phyloP scores from a whole-genome alignment of 805 yeast genomes.

The Grigorovia humatica region DNA sequence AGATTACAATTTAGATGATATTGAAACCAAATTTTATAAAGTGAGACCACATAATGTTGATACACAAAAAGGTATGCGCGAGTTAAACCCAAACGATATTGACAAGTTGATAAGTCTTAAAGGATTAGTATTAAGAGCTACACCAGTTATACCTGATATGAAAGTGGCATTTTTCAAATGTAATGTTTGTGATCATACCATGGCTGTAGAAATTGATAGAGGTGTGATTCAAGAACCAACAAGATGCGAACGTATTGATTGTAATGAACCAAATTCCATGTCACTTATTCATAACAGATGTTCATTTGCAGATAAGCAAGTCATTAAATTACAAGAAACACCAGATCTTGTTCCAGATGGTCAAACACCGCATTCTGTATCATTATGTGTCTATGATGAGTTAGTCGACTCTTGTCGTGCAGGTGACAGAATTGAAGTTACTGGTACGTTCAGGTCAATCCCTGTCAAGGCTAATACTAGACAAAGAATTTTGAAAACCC shows the following conservation, averaged over 20 bases:
- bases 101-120: constrained; percentile 86
- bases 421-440: constrained; percentile 91
- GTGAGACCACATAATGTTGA: constrained; percentile 84
- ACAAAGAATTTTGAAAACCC: constrained; percentile 70
- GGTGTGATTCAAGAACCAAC: constrained; percentile 92
- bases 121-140: constrained; percentile 80
- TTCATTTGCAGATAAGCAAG: constrained; percentile 90
- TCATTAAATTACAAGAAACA: constrained; percentile 86
- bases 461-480: constrained; percentile 84
- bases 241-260: constrained; percentile 80
- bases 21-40: constrained; percentile 74
- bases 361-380: constrained; percentile 94
- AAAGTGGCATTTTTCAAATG: constrained; percentile 93
- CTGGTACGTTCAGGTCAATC: constrained; percentile 87
- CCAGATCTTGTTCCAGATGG: constrained; percentile 97
- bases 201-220: constrained; percentile 84
- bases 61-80: constrained; percentile 73
- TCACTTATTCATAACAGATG: constrained; percentile 84
- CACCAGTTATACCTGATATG: constrained; percentile 95
- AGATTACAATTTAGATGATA: constrained; percentile 47
- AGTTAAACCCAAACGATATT: constrained; percentile 85
- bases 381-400: constrained; percentile 90
- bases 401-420: constrained; percentile 90
- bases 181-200: constrained; percentile 87
- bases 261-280: constrained; percentile 81